These are phyloP conservation scores for Chimonanthus praecox DNA, from an alignment of 164 flowering plant genomes.

Conservation along the genomic window DNA sequence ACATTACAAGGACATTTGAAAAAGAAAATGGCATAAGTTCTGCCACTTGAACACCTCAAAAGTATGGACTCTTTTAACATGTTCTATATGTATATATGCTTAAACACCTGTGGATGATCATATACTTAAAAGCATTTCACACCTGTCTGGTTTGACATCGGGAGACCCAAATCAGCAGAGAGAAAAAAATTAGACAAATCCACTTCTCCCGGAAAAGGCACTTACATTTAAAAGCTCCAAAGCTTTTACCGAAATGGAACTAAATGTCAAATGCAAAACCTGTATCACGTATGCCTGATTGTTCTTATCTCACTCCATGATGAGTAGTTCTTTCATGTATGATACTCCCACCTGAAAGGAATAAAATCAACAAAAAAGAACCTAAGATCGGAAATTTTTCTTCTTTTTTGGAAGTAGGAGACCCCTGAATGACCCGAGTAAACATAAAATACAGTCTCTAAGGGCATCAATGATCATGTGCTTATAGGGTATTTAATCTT, in stretches of 20 bases:
- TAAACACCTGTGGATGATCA: not conserved
- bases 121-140: not conserved
- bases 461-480: not conserved
- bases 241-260: not conserved
- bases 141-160: not conserved
- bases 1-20: not conserved
- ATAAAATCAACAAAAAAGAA: not conserved
- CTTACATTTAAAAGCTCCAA: not conserved
- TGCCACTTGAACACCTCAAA: not conserved
- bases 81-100: too few relatives aligned
- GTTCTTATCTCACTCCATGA: conserved; percentile 1
- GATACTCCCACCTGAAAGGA: not conserved
- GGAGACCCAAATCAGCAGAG: not conserved
- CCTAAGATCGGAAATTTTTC: not conserved
- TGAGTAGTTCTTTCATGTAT: not conserved
- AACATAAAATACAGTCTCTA: not conserved
- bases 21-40: not conserved
- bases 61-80: too few relatives aligned
- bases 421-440: not conserved
- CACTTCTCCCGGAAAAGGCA: not conserved
- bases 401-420: not conserved
- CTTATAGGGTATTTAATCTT: not conserved
- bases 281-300: not conserved
- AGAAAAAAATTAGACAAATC: not conserved
- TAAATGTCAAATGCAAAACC: not conserved